These are phyloP conservation scores for Acacia crassicarpa DNA, from an alignment of 306 rosid genomes.

Conservation along the genomic window DNA sequence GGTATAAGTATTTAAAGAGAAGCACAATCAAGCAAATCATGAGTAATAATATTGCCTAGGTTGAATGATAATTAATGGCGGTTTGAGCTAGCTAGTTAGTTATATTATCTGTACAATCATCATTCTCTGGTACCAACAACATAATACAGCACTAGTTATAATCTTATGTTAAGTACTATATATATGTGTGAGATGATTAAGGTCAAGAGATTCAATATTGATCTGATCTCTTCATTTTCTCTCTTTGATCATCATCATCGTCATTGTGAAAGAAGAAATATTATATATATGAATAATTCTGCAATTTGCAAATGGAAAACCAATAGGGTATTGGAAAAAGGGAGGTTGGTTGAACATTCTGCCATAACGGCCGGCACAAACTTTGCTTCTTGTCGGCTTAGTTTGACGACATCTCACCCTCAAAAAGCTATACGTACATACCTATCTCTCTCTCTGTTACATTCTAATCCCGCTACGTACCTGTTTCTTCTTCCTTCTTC, in stretches of 20 bases:
- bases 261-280: background rate
- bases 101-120: background rate
- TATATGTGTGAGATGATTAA: background rate
- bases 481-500: no score
- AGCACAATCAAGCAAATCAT: background rate
- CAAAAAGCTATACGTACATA: constrained; percentile 32
- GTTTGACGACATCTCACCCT: constrained; percentile 14
- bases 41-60: background rate
- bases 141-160: background rate
- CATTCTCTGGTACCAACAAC: background rate
- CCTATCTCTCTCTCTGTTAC: background rate
- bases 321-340: constrained; percentile 31
- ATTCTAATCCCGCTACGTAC: background rate
- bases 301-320: constrained; percentile 21
- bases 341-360: constrained; percentile 46
- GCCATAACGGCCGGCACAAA: constrained; percentile 51
- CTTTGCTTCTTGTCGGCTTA: constrained; percentile 55
- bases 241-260: background rate
- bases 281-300: background rate
- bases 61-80: background rate
- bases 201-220: background rate
- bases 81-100: background rate
- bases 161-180: background rate
- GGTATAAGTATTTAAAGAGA: background rate
- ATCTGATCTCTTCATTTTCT: background rate